phyloP scores from a whole-genome alignment of 169 alveolate genomes.

The Cryptosporidium tyzzeri region DNA sequence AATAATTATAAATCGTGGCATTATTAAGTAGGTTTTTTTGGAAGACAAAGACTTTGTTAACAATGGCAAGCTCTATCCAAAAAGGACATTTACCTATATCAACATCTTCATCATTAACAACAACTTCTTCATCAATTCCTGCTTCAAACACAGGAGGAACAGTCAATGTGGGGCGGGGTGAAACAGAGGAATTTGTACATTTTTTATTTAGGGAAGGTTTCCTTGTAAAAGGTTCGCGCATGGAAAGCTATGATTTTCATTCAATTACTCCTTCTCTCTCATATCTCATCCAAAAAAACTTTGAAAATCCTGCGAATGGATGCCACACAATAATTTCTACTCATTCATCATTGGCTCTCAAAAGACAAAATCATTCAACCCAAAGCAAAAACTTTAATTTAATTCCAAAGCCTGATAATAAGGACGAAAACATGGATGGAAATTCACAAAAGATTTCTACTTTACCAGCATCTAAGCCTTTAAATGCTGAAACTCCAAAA shows the following conservation, averaged over 20 bases:
- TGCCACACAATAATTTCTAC: constrained; percentile 48
- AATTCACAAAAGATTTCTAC: neutral
- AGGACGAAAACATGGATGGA: neutral
- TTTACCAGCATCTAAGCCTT: neutral
- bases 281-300: constrained; percentile 30
- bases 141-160: constrained; percentile 6
- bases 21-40: neutral
- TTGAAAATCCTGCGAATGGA: neutral
- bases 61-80: constrained; percentile 4
- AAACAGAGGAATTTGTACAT: constrained; percentile 51
- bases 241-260: constrained; percentile 49
- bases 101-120: neutral
- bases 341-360: constrained; percentile 57
- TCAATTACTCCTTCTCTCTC: constrained; percentile 73
- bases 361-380: neutral
- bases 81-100: neutral
- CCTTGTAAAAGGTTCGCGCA: constrained; percentile 14
- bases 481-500: neutral
- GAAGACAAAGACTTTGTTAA: neutral
- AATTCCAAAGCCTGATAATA: neutral
- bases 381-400: neutral
- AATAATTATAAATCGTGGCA: neutral
- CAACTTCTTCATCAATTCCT: constrained; percentile 1
- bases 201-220: constrained; percentile 51
- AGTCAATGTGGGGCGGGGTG: constrained; percentile 24